A percentile compares a stretch with the other conserved stretches of the same genome.
phyloP scores from a whole-genome alignment of 345 rosid genomes.

The Salix brachista region DNA sequence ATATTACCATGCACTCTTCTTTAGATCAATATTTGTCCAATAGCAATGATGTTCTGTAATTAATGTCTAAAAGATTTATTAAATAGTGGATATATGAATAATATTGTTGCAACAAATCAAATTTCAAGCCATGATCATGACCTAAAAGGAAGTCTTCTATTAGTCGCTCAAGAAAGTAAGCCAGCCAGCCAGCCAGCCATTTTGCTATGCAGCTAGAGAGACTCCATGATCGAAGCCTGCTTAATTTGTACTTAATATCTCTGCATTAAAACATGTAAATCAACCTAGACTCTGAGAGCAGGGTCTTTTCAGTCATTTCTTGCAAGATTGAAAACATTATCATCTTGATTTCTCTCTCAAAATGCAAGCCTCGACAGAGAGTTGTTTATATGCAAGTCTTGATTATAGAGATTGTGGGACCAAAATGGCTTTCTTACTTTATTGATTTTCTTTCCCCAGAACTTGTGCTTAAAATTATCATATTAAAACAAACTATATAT shows the following conservation, averaged over 20 bases:
- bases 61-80: too few species aligned
- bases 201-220: too few species aligned
- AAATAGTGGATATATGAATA: too few species aligned
- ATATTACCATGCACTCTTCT: too few species aligned
- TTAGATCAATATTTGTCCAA: too few species aligned
- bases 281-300: not conserved
- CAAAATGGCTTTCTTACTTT: slow-evolving; percentile 12
- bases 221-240: not conserved
- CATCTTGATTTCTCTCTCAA: not conserved
- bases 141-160: not conserved
- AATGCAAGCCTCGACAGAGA: not conserved
- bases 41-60: too few species aligned
- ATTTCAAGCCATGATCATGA: not conserved
- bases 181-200: not conserved
- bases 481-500: too few species aligned
- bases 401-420: not conserved
- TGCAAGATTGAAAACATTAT: not conserved
- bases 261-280: not conserved
- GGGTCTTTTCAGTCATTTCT: not conserved
- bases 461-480: too few species aligned
- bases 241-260: too few species aligned
- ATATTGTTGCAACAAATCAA: not conserved
- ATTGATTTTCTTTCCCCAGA: not conserved
- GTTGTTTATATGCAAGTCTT: not conserved
- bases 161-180: not conserved